Evolutionary conservation across 805 yeast genomes (phyloP), one percentile per base, ranked within the genome.

Genomic region (Yamadazyma phyllophila): DNA sequence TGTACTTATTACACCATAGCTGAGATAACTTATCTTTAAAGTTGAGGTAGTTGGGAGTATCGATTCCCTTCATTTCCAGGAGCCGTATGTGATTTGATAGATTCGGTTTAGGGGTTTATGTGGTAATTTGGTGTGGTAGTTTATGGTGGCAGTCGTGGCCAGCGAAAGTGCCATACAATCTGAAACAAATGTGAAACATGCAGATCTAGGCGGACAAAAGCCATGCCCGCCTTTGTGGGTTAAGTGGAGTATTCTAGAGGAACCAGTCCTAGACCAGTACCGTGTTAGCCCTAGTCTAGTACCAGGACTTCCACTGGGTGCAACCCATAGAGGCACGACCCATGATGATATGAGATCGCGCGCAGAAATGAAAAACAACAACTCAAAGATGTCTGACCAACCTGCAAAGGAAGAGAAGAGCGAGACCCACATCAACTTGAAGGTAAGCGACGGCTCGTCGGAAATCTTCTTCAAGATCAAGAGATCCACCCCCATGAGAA

Each of bases 381-480:
- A 32, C 38, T 16, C 16, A 29, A 36, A 41, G 39, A 58, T 59
- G 62, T 60, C 64, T 30, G 64, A 58, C 35, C 55, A 52, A 44
- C 39, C 40, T 26, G 41, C 50, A 37, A 67, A 69, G 35, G 66
- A 68, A 47, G 91, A 85, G 59, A 69, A 71, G 55, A 64, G 69
- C 41, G 69, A 73, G 36, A 65, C 61, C 53, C 97, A 90, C 70
- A 86, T 94, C 67, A 90, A 88, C 74, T 73, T 94, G 69, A 90
- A 89, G 67, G 99, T 94, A 39, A 83, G 96, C 30, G 99, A 94
- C 66, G 96, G 96, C 39, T 77, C 85, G 44, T 85, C 96, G 15
- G 99, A 94, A 66, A 91, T 94, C 52, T 90, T 86, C 67, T 94
- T 94, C 83, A 91, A 92, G 68, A 92, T 94, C 67, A 90, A 91